These are phyloP conservation scores for Pyrrhoderma lamaoense DNA, from an alignment of 1,284 basidiomycete genomes.

Conservation along the genomic window DNA sequence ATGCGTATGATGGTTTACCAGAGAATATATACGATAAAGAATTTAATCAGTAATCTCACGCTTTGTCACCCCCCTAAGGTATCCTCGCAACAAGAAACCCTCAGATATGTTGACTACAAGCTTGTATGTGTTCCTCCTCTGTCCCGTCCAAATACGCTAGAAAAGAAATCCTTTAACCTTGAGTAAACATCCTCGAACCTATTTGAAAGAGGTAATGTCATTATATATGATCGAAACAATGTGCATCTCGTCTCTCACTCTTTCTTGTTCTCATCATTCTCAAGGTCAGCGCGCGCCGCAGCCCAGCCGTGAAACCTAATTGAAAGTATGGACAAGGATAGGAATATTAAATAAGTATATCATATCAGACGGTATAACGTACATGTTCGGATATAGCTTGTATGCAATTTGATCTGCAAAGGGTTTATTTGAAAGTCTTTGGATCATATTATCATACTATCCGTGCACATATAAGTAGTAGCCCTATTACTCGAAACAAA, in stretches of 20 bases:
- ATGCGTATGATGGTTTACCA: too few relatives aligned
- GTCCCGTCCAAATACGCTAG: constrained; percentile 21
- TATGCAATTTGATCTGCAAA: constrained; percentile 48
- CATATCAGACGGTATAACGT: constrained; percentile 16
- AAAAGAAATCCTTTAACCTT: constrained; percentile 46
- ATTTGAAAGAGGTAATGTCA: constrained; percentile 8
- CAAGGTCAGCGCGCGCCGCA: constrained; percentile 59
- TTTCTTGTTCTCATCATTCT: constrained; percentile 55
- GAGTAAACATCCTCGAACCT: constrained; percentile 54
- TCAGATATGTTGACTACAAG: neutral
- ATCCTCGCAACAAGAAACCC: too few relatives aligned
- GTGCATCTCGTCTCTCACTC: constrained; percentile 29
- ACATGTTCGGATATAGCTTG: constrained; percentile 50
- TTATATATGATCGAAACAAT: neutral
- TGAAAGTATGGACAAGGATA: constrained; percentile 12
- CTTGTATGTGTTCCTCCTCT: constrained; percentile 9
- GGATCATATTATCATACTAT: constrained; percentile 44
- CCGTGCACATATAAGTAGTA: too few relatives aligned
- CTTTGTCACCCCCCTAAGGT: too few relatives aligned
- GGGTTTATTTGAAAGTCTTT: constrained; percentile 42
- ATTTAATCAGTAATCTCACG: too few relatives aligned
- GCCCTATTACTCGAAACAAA: too few relatives aligned
- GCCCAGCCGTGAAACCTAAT: constrained; percentile 65
- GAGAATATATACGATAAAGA: too few relatives aligned
- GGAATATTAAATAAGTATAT: too few relatives aligned